phyloP scores from a whole-genome alignment of 2,329 filamentous ascomycete species.

The Phyllosticta citriasiana region DNA sequence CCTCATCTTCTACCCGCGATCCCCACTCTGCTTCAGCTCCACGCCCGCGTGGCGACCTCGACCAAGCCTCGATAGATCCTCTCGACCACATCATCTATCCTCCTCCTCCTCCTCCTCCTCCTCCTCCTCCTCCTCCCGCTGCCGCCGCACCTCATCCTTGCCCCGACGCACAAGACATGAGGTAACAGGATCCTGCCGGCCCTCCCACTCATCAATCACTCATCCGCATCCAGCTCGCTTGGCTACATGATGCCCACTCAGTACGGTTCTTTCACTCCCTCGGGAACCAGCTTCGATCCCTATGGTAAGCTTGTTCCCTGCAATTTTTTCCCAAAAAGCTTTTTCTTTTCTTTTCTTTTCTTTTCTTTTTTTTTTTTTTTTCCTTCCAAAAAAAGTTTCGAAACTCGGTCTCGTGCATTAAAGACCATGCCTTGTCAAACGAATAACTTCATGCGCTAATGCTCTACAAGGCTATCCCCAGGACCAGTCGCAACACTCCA shows the following conservation, averaged over 20 bases:
- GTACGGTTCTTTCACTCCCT: slow-evolving; percentile 27
- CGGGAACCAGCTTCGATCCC: slow-evolving; percentile 14
- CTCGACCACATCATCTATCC: background rate
- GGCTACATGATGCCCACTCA: slow-evolving; percentile 31
- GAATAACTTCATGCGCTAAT: background rate
- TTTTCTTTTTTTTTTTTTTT: background rate
- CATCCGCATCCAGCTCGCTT: slow-evolving; percentile 22
- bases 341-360: too few species aligned
- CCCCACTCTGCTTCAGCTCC: background rate
- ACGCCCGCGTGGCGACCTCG: background rate
- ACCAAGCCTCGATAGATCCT: background rate
- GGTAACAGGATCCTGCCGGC: slow-evolving; percentile 17
- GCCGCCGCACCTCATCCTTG: slow-evolving; percentile 17
- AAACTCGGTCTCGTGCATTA: background rate
- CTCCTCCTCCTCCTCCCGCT: background rate
- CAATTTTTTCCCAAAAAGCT: background rate
- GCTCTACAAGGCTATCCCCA: slow-evolving; percentile 3
- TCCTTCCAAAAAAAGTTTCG: background rate
- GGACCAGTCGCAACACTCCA: slow-evolving; percentile 6
- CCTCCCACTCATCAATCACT: slow-evolving; percentile 1
- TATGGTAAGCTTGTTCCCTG: slow-evolving; percentile 10
- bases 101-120: slow-evolving; percentile 5
- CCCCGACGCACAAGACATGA: slow-evolving; percentile 28
- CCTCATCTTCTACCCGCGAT: slow-evolving; percentile 3
- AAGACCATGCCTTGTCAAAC: background rate